Base-by-base conservation (phyloP, 2,329 filamentous ascomycete species). In the Rosellinia necatrix region DNA sequence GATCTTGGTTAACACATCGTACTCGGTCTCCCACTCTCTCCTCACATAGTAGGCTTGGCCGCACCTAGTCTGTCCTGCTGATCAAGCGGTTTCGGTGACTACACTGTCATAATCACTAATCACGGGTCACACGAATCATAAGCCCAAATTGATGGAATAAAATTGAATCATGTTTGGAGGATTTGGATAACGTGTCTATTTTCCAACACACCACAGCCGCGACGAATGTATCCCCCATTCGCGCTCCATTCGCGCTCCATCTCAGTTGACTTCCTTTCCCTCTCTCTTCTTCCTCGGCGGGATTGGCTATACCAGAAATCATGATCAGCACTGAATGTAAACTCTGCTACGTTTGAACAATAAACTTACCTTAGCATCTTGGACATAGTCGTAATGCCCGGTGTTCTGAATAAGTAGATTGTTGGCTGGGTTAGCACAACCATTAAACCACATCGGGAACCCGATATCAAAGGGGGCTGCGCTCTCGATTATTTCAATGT, bases 381-480 rank as follows among this genome's bases (percentile, higher is more conserved):
- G 47, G 6, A 49, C 47, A 32, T 49, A 49, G 13, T 49, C 47
- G 19, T 49, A 49, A 9, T 49, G 35, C 12, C 47, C 47, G n/a
- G 47, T 49, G 17, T 49, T 49, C 3, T 49, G 47, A 21, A 49
- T 25, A 2, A 49, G 8, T 12, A 49, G 19, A 12, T 49, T 49
- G 13, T 49, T 49, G 25, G 47, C 47, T 2, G 47, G 35, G 21
- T 49, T 49, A 3, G 47, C 47, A 10, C 47, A 49, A 13, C 47
- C 47, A 10, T 49, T 49, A 62, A 91, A 83, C 67, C 76, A 82
- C 66, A 72, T 68, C 0, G 82, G 82, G 68, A 84, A 86, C 0
- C 83, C 83, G 24, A 76, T 32, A 15, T 85, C 78, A 60, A 87
- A 87, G 3, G 73, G 65, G 44, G 72, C 70, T 8, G 79, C 77